Evolutionary conservation across 371 early-diverging fungal genomes (phyloP), one percentile per base, ranked within the genome.

Genomic region (Chytridiales sp.): DNA sequence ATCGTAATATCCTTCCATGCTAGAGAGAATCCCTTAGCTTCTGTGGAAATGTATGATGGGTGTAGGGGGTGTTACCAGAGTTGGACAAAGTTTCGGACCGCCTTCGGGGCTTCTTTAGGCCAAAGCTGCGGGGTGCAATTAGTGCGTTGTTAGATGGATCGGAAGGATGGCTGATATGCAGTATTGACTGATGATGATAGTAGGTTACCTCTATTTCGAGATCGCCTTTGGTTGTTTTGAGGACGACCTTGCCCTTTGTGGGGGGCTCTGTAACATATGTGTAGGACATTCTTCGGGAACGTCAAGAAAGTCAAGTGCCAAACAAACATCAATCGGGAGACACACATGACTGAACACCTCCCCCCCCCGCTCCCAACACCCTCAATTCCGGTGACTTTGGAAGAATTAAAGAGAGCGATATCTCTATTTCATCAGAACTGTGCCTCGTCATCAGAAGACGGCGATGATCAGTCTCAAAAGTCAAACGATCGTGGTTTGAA

Each of bases 71-170:
- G 59, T 44, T 40, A 68, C 76, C 92, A 88, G 3, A 95, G 81
- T 69, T 95, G 97, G 6, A 96, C 78, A 75, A 96, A 95, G 68
- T 96, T 96, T 40, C 95, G 85, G 59, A 89, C 83, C 13, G 97
- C 89, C 61, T 86, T 86, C 3, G 97, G 97, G 0, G 91, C 75
- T 70, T 96, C 95, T 67, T 93, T 93, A 27, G 91, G 80, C 92
- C 94, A 96, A 46, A 96, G 80, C 71, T 73, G 32, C 17, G 17
- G 31, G 22, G 27, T 2, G 11, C 27, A 13, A 39, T 19, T 17
- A 51, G 13, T 41, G 55, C 30, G 6, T 52, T 38, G 4, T 6
- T 15, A 40, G 4, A 5, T 6, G 11, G 15, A 34, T 22, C 8
- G 11, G n/a, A n/a, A n/a, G n/a, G n/a, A n/a, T 32, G 34, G 22